These are phyloP conservation scores for Saturnispora dispora DNA, from an alignment of 805 yeast genomes.

Conservation along the genomic window DNA sequence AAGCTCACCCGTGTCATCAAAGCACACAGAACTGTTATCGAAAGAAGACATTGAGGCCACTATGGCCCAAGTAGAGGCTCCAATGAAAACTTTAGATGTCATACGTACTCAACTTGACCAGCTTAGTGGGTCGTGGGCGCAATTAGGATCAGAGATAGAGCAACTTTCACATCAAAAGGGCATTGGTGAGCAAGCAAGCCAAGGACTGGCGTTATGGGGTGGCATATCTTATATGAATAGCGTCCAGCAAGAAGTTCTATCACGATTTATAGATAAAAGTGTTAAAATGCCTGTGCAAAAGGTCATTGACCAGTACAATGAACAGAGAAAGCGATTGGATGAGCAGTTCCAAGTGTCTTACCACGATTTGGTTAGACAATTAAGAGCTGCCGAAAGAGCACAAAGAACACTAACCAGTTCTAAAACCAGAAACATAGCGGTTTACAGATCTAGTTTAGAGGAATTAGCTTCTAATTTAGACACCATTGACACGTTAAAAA, in stretches of 20 bases:
- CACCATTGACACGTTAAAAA: slow-evolving; percentile 66
- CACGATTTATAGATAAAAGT: slow-evolving; percentile 44
- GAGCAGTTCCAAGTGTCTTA: slow-evolving; percentile 44
- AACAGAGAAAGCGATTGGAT: slow-evolving; percentile 40
- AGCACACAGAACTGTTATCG: slow-evolving; percentile 26
- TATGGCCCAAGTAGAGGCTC: slow-evolving; percentile 37
- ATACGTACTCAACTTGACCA: slow-evolving; percentile 38
- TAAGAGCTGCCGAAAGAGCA: slow-evolving; percentile 53
- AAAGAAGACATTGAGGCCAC: slow-evolving; percentile 45
- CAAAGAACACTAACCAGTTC: slow-evolving; percentile 50
- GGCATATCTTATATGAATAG: slow-evolving; percentile 71
- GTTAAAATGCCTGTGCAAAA: slow-evolving; percentile 45
- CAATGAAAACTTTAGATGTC: slow-evolving; percentile 37
- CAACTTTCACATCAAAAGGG: slow-evolving; percentile 55
- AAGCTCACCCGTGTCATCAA: neutral
- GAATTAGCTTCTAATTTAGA: slow-evolving; percentile 68
- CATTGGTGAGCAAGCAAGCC: slow-evolving; percentile 42
- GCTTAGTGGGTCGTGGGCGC: slow-evolving; percentile 54
- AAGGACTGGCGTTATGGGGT: slow-evolving; percentile 61
- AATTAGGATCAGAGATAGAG: slow-evolving; percentile 64
- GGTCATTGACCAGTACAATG: slow-evolving; percentile 37
- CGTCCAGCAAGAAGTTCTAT: slow-evolving; percentile 66
- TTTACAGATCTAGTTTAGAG: slow-evolving; percentile 57
- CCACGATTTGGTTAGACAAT: slow-evolving; percentile 39
- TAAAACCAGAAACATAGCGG: slow-evolving; percentile 54